A percentile compares a stretch with the other conserved stretches of the same genome.
Evolutionary conservation across 768 basidiomycete species (phyloP).

Genomic region (Coprinopsis sp.): DNA sequence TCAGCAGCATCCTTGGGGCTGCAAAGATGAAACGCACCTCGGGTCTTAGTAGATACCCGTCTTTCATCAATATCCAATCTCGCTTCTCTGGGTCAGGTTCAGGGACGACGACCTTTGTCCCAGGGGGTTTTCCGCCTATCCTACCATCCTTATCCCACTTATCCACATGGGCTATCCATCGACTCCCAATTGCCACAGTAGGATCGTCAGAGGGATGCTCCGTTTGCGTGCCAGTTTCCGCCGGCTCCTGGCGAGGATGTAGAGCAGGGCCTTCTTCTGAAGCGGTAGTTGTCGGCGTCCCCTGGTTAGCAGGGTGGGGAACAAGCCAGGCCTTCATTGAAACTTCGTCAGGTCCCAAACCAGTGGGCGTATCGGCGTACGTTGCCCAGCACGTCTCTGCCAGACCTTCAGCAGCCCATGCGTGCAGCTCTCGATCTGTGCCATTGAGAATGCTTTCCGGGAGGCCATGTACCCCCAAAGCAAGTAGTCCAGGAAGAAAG

Average conservation of each 20-base stretch:
- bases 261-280: too few relatives aligned
- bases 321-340: slow-evolving; percentile 25
- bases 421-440: slow-evolving; percentile 42
- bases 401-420: slow-evolving; percentile 69
- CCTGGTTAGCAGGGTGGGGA: too few relatives aligned
- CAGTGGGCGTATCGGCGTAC: slow-evolving; percentile 62
- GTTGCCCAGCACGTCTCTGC: slow-evolving; percentile 63
- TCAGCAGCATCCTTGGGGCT: not conserved
- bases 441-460: slow-evolving; percentile 23
- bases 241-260: slow-evolving; percentile 14
- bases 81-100: slow-evolving; percentile 24
- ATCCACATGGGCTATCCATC: slow-evolving; percentile 44
- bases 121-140: slow-evolving; percentile 25
- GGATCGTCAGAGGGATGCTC: too few relatives aligned
- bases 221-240: too few relatives aligned
- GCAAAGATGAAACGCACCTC: slow-evolving; percentile 43
- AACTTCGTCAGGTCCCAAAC: slow-evolving; percentile 60
- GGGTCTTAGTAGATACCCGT: slow-evolving; percentile 57
- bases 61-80: slow-evolving; percentile 45
- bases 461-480: slow-evolving; percentile 54
- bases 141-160: slow-evolving; percentile 42
- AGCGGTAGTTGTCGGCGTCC: too few relatives aligned
- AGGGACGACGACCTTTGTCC: slow-evolving; percentile 12
- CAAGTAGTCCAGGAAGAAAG: slow-evolving; percentile 63
- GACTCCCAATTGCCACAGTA: slow-evolving; percentile 5